phyloP scores from a whole-genome alignment of 352 stramenopile genomes.

The Pythium utonaiense region DNA sequence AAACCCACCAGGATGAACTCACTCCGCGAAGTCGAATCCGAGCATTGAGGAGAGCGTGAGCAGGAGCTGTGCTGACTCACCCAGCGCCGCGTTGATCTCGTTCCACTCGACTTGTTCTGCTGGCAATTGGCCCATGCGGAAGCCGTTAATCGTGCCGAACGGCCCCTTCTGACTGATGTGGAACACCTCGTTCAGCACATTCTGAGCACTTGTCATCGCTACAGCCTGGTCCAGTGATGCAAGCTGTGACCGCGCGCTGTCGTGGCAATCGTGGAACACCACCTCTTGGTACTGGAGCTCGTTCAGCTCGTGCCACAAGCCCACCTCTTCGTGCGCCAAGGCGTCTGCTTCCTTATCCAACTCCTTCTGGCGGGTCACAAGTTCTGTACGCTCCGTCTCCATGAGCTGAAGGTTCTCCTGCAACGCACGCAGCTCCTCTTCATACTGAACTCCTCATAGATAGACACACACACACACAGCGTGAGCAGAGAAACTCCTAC shows the following conservation, averaged over 20 bases:
- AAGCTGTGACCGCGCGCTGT: constrained; percentile 50
- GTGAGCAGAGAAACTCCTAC: not conserved
- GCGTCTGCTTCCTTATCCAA: constrained; percentile 47
- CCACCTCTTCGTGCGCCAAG: constrained; percentile 47
- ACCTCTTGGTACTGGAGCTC: constrained; percentile 41
- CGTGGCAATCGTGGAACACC: constrained; percentile 53
- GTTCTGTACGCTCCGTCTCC: constrained; percentile 53
- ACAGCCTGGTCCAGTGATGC: constrained; percentile 52
- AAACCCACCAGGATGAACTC: constrained; percentile 22
- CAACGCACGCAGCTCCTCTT: constrained; percentile 53
- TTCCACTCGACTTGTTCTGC: constrained; percentile 77
- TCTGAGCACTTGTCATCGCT: constrained; percentile 41
- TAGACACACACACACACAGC: constrained; percentile 5
- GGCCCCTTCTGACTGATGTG: constrained; percentile 63
- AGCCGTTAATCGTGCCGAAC: constrained; percentile 85
- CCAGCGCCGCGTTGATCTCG: constrained; percentile 84
- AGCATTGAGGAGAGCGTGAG: constrained; percentile 56
- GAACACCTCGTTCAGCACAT: constrained; percentile 76
- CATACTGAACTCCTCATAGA: constrained; percentile 57
- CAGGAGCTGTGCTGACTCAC: constrained; percentile 67
- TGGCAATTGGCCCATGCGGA: constrained; percentile 66
- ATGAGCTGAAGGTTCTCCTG: constrained; percentile 67
- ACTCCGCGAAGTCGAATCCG: constrained; percentile 69
- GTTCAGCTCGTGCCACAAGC: constrained; percentile 60
- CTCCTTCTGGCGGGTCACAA: constrained; percentile 44